Conservation (phyloP, 192 early-diverging fungal species). For the Neocallimastix lanati region DNA sequence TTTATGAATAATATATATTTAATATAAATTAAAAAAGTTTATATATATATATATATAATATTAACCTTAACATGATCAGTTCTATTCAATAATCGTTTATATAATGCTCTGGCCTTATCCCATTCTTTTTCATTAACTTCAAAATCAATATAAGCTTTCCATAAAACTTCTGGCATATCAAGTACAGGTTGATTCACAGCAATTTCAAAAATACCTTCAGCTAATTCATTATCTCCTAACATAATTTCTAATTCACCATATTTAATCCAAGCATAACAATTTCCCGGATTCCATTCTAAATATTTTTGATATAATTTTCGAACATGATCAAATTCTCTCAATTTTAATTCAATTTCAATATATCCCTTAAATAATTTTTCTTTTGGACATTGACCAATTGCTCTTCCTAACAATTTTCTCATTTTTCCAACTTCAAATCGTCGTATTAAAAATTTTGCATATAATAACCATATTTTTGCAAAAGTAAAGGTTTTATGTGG, state of each 20-base stretch:
- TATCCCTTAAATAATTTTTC: slow-evolving; percentile 87
- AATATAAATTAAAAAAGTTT: no score
- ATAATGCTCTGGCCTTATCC: slow-evolving; percentile 54
- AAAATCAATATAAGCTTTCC: slow-evolving; percentile 97
- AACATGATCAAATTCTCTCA: slow-evolving; percentile 87
- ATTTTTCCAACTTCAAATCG: slow-evolving; percentile 45
- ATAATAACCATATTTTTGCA: slow-evolving; percentile 90
- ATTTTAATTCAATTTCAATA: slow-evolving; percentile 81
- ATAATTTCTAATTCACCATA: slow-evolving; percentile 78
- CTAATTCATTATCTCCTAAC: slow-evolving; percentile 69
- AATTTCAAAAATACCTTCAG: slow-evolving; percentile 75
- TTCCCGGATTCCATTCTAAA: slow-evolving; percentile 67
- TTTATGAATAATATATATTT: neutral
- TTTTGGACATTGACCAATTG: slow-evolving; percentile 78
- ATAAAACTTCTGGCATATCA: slow-evolving; percentile 96
- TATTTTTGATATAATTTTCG: slow-evolving; percentile 79
- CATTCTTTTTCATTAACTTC: slow-evolving; percentile 71
- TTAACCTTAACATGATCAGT: slow-evolving; percentile 87
- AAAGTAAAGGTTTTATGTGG: slow-evolving; percentile 93
- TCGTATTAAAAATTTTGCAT: slow-evolving; percentile 82
- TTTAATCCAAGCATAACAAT: slow-evolving; percentile 90
- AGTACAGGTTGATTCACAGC: slow-evolving; percentile 72
- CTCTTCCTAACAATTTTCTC: slow-evolving; percentile 61
- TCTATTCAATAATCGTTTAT: slow-evolving; percentile 63
- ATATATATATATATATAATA: no score